phyloP scores from a whole-genome alignment of 805 yeast genomes.

The Candida wancherniae region DNA sequence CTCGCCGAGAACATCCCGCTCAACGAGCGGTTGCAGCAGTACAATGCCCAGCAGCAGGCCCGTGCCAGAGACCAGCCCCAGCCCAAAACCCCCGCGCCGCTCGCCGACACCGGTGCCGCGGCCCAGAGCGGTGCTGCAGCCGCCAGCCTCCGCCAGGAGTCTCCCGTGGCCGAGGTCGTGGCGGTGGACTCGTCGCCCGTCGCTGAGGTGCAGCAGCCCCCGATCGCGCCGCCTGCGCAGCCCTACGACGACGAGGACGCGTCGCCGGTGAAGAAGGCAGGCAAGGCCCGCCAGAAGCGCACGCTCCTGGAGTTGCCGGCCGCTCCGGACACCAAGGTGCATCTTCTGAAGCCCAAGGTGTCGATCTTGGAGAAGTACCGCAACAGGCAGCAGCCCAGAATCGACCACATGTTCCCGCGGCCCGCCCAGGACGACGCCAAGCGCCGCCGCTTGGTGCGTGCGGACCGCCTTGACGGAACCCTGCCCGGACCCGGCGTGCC shows the following conservation, averaged over 20 bases:
- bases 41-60: conserved; percentile 11
- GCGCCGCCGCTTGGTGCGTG: conserved; percentile 35
- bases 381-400: conserved; percentile 30
- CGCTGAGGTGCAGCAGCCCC: conserved; percentile 1
- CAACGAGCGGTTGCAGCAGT: conserved; percentile 12
- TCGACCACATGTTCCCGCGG: conserved; percentile 22
- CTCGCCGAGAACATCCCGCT: conserved; percentile 26
- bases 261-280: conserved; percentile 32
- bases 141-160: too few relatives aligned
- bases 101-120: neutral
- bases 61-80: too few relatives aligned
- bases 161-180: neutral
- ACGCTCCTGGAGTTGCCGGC: conserved; percentile 7
- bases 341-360: conserved; percentile 33
- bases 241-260: conserved; percentile 30
- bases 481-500: neutral
- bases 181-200: neutral
- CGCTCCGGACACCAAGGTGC: conserved; percentile 33
- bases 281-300: conserved; percentile 26
- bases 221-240: conserved; percentile 1
- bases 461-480: conserved; percentile 10
- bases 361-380: conserved; percentile 42
- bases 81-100: neutral
- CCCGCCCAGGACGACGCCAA: conserved; percentile 23
- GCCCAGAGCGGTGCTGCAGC: neutral